These are phyloP conservation scores for Aureobasidium lini DNA, from an alignment of 2,329 filamentous ascomycete genomes.

Conservation along the genomic window DNA sequence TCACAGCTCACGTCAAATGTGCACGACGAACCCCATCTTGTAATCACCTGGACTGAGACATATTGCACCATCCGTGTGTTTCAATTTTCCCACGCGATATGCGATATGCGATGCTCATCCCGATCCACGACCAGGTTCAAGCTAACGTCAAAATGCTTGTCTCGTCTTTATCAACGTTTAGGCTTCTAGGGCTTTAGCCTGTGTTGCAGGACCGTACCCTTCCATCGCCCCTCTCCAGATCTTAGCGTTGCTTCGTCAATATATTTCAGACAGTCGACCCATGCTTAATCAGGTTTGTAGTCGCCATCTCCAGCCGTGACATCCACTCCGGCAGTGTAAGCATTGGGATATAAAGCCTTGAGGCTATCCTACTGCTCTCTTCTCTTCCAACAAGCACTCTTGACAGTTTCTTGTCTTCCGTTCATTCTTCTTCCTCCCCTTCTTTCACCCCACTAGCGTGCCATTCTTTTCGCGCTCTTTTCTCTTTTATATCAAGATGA, in stretches of 20 bases:
- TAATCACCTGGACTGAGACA: not conserved
- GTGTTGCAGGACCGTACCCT: not conserved
- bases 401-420: not conserved
- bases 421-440: conserved; percentile 2
- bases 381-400: not conserved
- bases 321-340: not conserved
- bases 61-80: not conserved
- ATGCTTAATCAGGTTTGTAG: not conserved
- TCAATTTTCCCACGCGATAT: conserved; percentile 1
- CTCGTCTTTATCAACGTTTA: not conserved
- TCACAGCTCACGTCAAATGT: not conserved
- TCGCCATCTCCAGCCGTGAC: not conserved
- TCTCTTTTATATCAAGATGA: conserved; percentile 19
- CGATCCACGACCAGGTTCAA: not conserved
- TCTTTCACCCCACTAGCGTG: conserved; percentile 2
- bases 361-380: not conserved
- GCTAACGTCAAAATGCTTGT: conserved; percentile 9
- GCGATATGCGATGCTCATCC: not conserved
- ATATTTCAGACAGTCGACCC: not conserved
- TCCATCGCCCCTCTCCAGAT: conserved; percentile 1
- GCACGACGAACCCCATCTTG: not conserved
- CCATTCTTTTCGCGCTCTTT: conserved; percentile 14
- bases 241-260: not conserved
- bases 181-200: conserved; percentile 7
- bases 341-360: not conserved